A percentile compares a stretch with the other conserved stretches of the same genome.
Evolutionary conservation across 139 green algal species (phyloP).

Genomic region (Coelastrella sp.): DNA sequence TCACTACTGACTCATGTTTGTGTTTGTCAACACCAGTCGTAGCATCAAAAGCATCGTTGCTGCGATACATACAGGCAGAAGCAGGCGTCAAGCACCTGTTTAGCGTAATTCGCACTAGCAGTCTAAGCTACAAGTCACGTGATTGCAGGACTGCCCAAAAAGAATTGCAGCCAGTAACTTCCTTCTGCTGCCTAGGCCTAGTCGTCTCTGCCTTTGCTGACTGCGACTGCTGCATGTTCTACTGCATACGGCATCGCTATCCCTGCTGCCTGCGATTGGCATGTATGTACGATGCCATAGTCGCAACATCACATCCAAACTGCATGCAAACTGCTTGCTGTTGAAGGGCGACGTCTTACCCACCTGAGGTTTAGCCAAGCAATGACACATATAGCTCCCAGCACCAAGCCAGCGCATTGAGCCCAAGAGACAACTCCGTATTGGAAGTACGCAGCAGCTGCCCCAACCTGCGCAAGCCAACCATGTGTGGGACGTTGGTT

Average conservation of each 20-base stretch:
- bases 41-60: constrained; percentile 97
- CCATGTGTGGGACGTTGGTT: not conserved
- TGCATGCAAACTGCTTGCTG: not conserved
- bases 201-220: too few relatives aligned
- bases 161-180: too few relatives aligned
- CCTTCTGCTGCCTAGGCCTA: too few relatives aligned
- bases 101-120: too few relatives aligned
- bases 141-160: too few relatives aligned
- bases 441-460: constrained; percentile 69
- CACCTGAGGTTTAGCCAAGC: constrained; percentile 97
- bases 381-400: constrained; percentile 86
- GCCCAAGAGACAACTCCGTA: constrained; percentile 55
- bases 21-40: constrained; percentile 90
- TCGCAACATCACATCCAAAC: too few relatives aligned
- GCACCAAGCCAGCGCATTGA: constrained; percentile 62
- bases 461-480: constrained; percentile 69
- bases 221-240: too few relatives aligned
- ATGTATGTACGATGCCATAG: too few relatives aligned
- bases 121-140: too few relatives aligned
- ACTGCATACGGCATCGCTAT: too few relatives aligned
- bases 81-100: too few relatives aligned
- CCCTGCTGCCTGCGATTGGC: too few relatives aligned
- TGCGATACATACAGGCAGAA: constrained; percentile 51
- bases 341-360: not conserved
- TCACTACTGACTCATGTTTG: constrained; percentile 97